Percentiles rank a stretch among this genome's conserved stretches.
These are phyloP conservation scores for Exsudoporus frostii DNA, from an alignment of 768 basidiomycete genomes.

Conservation along the genomic window DNA sequence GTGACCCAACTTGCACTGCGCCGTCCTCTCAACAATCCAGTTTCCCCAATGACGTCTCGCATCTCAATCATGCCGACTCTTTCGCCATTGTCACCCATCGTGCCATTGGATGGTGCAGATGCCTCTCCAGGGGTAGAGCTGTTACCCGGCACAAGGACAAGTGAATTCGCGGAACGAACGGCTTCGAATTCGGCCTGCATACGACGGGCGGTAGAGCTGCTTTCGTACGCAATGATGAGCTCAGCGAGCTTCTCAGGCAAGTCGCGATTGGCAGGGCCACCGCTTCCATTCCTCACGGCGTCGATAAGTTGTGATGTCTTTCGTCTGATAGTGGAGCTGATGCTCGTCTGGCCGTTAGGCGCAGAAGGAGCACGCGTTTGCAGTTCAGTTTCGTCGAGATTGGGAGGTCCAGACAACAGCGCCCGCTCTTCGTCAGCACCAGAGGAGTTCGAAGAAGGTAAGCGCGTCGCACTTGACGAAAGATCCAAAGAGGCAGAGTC, in stretches of 20 bases:
- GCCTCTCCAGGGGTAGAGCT: not conserved
- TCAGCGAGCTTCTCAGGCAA: slow-evolving; percentile 59
- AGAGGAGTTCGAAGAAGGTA: slow-evolving; percentile 42
- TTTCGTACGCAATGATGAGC: slow-evolving; percentile 71
- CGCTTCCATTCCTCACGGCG: slow-evolving; percentile 41
- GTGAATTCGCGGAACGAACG: slow-evolving; percentile 25
- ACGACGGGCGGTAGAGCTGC: slow-evolving; percentile 59
- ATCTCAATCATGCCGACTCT: slow-evolving; percentile 40
- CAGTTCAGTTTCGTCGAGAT: slow-evolving; percentile 50
- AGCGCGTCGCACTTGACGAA: slow-evolving; percentile 21
- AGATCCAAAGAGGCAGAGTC: slow-evolving; percentile 36
- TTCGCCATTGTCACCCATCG: slow-evolving; percentile 22
- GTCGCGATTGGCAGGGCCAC: slow-evolving; percentile 30
- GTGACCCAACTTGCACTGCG: slow-evolving; percentile 83
- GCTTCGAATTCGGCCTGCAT: slow-evolving; percentile 62
- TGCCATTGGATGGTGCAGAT: slow-evolving; percentile 25
- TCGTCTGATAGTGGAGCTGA: slow-evolving; percentile 55
- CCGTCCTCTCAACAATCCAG: slow-evolving; percentile 60
- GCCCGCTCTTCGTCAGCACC: slow-evolving; percentile 70
- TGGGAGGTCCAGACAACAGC: slow-evolving; percentile 36
- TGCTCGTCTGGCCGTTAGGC: slow-evolving; percentile 38
- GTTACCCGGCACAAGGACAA: not conserved
- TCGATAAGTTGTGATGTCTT: slow-evolving; percentile 76
- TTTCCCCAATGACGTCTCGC: slow-evolving; percentile 70
- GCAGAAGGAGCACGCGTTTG: slow-evolving; percentile 36